Base-by-base conservation (phyloP, 1,139 yeast species). In the Pichia terricola region DNA sequence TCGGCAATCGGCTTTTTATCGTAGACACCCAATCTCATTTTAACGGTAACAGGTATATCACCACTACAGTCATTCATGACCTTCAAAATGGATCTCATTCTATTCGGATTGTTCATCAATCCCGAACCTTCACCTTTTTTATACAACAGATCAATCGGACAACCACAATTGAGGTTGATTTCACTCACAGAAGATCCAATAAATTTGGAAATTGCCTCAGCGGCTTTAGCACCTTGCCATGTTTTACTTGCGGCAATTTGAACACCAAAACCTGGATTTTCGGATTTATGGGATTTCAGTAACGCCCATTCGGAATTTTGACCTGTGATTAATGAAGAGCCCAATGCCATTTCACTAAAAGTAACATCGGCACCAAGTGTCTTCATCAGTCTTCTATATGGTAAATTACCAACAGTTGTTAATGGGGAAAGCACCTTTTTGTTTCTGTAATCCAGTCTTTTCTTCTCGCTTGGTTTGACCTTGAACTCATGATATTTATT, bases 81-180 rank as follows among this genome's bases (percentile, higher is more conserved):
- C 56, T 83, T 81, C 39, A 89, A 69, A 56, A 88, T 79, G 52
- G 95, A 73, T 39, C 82, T 62, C 64, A 89, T 66, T 57, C 87
- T 77, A 1, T 94, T 81, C 7, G 95, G 94, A 58, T 85, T 88
- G 51, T 88, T 97, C 73, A 91, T 69, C 48, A 91, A 71, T 0
- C 96, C 98, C 36, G 95, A 81, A 1, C 99, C 98, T 52, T 95
- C 95, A 31, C 99, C 99, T 60, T 85, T 89, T 53, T 91, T 75
- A 63, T 81, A 94, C 28, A 91, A 70, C 54, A 94, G 70, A 61
- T 94, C 98, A 54, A 91, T 91, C 16, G 99, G 99, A 63, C 99
- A 91, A 3, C 99, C 99, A 61, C 95, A 83, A 65, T 91, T 91
- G 57, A 91, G 72, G 60, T 91, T 94, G 52, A 91, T 69, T 61